These are phyloP conservation scores for Rhynchospora breviuscula DNA, from an alignment of 176 grass and related monocot genomes.

Conservation along the genomic window DNA sequence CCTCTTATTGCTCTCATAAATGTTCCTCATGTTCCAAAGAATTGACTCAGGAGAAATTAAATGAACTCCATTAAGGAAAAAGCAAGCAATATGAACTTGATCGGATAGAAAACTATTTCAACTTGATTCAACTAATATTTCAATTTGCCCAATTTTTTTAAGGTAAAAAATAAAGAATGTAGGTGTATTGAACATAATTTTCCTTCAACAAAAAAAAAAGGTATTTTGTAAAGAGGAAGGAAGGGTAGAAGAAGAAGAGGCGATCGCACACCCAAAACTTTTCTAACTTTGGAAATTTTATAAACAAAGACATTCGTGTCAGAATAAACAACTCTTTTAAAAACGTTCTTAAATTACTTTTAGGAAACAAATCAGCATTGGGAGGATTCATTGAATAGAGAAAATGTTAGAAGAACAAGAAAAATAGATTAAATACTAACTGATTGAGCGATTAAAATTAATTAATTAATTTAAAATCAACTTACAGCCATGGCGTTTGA, in stretches of 20 bases:
- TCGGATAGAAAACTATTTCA: neutral
- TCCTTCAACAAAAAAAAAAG: neutral
- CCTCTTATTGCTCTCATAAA: neutral
- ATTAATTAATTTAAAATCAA: neutral
- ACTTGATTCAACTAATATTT: neutral
- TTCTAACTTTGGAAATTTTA: neutral
- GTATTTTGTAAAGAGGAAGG: neutral
- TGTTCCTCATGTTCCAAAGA: neutral
- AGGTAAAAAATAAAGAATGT: neutral
- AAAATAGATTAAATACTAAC: neutral
- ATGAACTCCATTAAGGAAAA: neutral
- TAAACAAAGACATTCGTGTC: neutral
- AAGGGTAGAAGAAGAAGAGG: neutral
- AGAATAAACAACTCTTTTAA: neutral
- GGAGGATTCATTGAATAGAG: neutral
- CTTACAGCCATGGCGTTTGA: slow-evolving; percentile 19
- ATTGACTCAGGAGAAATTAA: neutral
- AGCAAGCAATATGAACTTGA: neutral
- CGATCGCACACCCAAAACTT: neutral
- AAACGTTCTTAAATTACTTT: neutral
- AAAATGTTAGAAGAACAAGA: neutral
- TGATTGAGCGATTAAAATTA: neutral
- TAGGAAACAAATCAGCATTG: neutral
- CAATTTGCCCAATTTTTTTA: neutral
- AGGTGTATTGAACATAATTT: neutral